These are phyloP conservation scores for Aspergillus proliferans DNA, from an alignment of 2,329 filamentous ascomycete genomes.

Conservation along the genomic window DNA sequence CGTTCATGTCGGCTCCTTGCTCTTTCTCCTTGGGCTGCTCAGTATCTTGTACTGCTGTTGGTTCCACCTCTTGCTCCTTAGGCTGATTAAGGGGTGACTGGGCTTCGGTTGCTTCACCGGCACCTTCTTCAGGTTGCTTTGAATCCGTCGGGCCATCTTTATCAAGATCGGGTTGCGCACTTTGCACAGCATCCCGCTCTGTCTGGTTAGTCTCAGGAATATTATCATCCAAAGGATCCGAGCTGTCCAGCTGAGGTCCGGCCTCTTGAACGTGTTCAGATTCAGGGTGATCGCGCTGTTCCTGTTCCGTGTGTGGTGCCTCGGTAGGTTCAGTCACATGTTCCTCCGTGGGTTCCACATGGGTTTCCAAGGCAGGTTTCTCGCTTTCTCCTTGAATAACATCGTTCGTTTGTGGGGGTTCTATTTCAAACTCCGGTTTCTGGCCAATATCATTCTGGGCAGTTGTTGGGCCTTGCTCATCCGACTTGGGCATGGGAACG, in stretches of 20 bases:
- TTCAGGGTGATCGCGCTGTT: slow-evolving; percentile 6
- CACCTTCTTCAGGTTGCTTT: slow-evolving; percentile 9
- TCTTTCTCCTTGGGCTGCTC: slow-evolving; percentile 7
- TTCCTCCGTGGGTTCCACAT: slow-evolving; percentile 4
- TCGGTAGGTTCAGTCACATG: background rate
- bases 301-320: background rate
- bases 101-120: slow-evolving; percentile 10
- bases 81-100: slow-evolving; percentile 7
- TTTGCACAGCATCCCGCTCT: slow-evolving; percentile 9
- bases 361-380: slow-evolving; percentile 1
- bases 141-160: slow-evolving; percentile 3
- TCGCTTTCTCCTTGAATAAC: slow-evolving; percentile 1
- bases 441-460: slow-evolving; percentile 6
- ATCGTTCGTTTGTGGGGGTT: background rate
- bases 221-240: slow-evolving; percentile 4
- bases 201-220: slow-evolving; percentile 17
- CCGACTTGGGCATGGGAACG: slow-evolving; percentile 19
- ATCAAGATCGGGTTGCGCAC: slow-evolving; percentile 1
- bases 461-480: slow-evolving; percentile 8
- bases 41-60: slow-evolving; percentile 3
- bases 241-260: slow-evolving; percentile 3
- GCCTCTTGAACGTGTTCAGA: slow-evolving; percentile 4
- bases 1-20: slow-evolving; percentile 1
- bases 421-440: slow-evolving; percentile 1
- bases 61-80: slow-evolving; percentile 4